Evolutionary conservation across 2,329 filamentous ascomycete genomes (phyloP).

Genomic region (Pochonia chlamydosporia): DNA sequence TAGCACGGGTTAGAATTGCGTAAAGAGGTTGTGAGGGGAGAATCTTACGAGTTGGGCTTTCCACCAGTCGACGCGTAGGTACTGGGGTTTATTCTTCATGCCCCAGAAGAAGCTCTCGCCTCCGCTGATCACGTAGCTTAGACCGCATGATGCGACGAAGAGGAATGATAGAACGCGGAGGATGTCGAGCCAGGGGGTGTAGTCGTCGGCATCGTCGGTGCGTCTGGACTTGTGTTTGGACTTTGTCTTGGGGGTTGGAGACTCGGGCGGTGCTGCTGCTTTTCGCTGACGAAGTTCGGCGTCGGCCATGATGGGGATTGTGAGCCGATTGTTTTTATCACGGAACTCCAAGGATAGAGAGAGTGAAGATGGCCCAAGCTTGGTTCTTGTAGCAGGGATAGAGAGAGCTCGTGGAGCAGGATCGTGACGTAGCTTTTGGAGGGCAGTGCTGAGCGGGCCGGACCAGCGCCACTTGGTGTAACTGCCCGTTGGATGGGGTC

Average conservation of each 20-base stretch:
- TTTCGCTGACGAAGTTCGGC: slow-evolving; percentile 40
- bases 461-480: too few species aligned
- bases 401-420: too few species aligned
- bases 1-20: background rate
- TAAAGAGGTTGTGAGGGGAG: background rate
- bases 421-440: background rate
- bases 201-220: slow-evolving; percentile 45
- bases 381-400: background rate
- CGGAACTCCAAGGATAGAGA: background rate
- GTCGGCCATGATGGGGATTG: slow-evolving; percentile 26
- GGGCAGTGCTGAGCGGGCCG: background rate
- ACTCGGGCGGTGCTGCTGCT: slow-evolving; percentile 17
- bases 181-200: slow-evolving; percentile 55
- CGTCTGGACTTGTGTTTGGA: slow-evolving; percentile 13
- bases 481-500: too few species aligned
- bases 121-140: slow-evolving; percentile 71
- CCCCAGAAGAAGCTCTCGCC: slow-evolving; percentile 67
- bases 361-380: background rate
- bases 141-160: slow-evolving; percentile 56
- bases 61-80: slow-evolving; percentile 53
- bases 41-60: slow-evolving; percentile 52
- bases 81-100: slow-evolving; percentile 54
- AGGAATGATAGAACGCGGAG: slow-evolving; percentile 65
- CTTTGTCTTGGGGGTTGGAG: slow-evolving; percentile 12
- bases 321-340: background rate